Evolutionary conservation across 1,284 basidiomycete species (phyloP), one percentile per base, ranked within the genome.

Genomic region (Porphyrellus sp.): DNA sequence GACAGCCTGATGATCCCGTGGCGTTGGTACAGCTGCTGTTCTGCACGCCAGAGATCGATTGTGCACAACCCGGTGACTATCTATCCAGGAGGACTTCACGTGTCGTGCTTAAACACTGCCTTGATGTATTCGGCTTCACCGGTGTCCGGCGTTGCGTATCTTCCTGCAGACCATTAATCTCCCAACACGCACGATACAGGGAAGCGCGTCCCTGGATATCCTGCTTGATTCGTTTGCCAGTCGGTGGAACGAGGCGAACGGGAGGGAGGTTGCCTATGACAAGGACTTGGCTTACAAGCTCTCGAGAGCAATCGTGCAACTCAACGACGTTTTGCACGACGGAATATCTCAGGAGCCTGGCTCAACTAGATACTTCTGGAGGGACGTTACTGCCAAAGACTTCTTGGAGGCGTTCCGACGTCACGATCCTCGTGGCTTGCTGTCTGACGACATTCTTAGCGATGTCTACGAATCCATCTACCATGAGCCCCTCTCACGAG

Each of bases 211-310:
- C 3, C 63, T 86, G 31, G 86, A 90, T 52, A 79, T 81, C 55
- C 75, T 91, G 1, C 77, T 91, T 34, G 93, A 98, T 67, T 82
- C 86, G 11, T 95, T 99, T 65, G 90, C 93, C 8, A 79, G 82
- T 56, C 81, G 89, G 24, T 99, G 94, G 91, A 89, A 91, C 59
- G 85, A 89, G 53, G 86, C 89, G n/a, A 99, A 99, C 67, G 81
- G 84, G 15, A 77, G 79, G 41, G 77, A 81, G 30, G 81, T 93
- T 23, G 79, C 87, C 2, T 93, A 86, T 63, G 87, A 91, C 71
- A 85, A 83, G 63, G 86, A 91, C 56, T 74, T 91, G 46, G 86
- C 91, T 1, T 75, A 80, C 53, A 84, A 86, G 30, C 80, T 98
- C 41, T 88, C 93, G 30, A 81, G 90, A 46, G 87, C 91, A 1